Conservation (phyloP, 2,329 filamentous ascomycete species). For the Lojkania enalia region DNA sequence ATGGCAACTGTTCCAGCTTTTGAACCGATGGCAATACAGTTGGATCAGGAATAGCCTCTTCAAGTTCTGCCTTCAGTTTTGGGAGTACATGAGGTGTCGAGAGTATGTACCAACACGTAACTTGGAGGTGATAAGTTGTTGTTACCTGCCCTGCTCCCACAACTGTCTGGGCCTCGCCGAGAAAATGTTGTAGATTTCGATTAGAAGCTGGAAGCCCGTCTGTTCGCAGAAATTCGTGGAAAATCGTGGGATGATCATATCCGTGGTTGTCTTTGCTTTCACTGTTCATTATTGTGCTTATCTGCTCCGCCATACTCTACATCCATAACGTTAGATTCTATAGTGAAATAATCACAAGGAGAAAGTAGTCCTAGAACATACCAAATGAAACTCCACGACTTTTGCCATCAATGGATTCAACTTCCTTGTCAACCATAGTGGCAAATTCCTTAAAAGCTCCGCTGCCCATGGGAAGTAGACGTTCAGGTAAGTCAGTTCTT, state of each 20-base stretch:
- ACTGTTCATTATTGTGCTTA: too few relatives aligned
- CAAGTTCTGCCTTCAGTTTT: slow-evolving; percentile 22
- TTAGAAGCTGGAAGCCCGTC: slow-evolving; percentile 6
- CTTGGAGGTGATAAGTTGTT: slow-evolving; percentile 6
- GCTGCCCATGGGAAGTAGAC: neutral
- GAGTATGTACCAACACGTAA: slow-evolving; percentile 24
- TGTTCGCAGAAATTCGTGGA: slow-evolving; percentile 7
- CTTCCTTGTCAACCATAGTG: neutral
- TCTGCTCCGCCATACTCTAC: too few relatives aligned
- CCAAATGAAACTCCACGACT: neutral
- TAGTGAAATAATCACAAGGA: too few relatives aligned
- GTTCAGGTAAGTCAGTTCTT: neutral
- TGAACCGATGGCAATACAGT: neutral
- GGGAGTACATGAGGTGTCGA: slow-evolving; percentile 3
- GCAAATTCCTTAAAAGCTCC: neutral
- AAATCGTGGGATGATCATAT: slow-evolving; percentile 9
- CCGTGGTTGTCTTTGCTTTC: neutral
- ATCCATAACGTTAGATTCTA: too few relatives aligned
- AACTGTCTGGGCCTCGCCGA: slow-evolving; percentile 23
- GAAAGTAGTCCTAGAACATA: too few relatives aligned
- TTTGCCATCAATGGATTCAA: neutral
- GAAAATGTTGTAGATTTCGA: slow-evolving; percentile 6
- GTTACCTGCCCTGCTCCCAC: slow-evolving; percentile 29
- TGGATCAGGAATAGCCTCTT: slow-evolving; percentile 14
- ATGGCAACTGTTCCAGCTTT: slow-evolving; percentile 27